Base-by-base conservation (phyloP, 1,139 yeast genomes). In the Geotrichum aggregatum region DNA sequence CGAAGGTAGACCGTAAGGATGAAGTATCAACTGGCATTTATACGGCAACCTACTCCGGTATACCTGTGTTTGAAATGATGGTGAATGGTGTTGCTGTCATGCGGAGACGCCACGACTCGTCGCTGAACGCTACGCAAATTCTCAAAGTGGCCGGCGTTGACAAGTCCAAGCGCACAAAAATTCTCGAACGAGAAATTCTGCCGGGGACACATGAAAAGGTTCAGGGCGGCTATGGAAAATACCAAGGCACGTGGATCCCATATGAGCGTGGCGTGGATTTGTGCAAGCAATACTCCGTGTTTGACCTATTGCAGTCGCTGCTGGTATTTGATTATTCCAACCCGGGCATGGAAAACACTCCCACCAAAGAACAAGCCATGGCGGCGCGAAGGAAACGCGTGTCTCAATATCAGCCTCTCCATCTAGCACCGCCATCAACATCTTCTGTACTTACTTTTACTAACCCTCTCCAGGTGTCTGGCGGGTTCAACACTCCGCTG, bases 241-340 rank as follows among this genome's bases (percentile, higher is more conserved):
- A 87, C 66, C 97, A 91, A 70, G 98, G 98, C 1, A 87, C 97
- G 0, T 92, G 96, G 88, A 84, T 89, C 21, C 95, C 96, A 0
- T 63, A 61, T 42, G 67, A 61, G 21, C 70, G 84, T 31, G 87
- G 91, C 0, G 77, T 76, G 1, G 75, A 77, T 6, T 71, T 87
- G 18, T 82, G 89, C 44, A 75, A 74, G 48, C 78, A 79, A 59
- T 84, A 83, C 62, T 79, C 78, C 1, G 85, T 87, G 0, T 80
- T 76, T 59, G 87, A 84, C 1, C 69, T 75, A 13, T 66, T 87
- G 56, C 71, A 72, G 58, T 91, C 94, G 1, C 74, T 88, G 44
- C 76, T 87, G 57, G 76, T 71, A 44, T 75, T 80, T 61, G 86
- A 83, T 63, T 70, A 74, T 28, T 74, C 76, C 49, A 66, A 77